Evolutionary conservation across 1,139 yeast species (phyloP).

Genomic region (Saccharomyces pastorianus): DNA sequence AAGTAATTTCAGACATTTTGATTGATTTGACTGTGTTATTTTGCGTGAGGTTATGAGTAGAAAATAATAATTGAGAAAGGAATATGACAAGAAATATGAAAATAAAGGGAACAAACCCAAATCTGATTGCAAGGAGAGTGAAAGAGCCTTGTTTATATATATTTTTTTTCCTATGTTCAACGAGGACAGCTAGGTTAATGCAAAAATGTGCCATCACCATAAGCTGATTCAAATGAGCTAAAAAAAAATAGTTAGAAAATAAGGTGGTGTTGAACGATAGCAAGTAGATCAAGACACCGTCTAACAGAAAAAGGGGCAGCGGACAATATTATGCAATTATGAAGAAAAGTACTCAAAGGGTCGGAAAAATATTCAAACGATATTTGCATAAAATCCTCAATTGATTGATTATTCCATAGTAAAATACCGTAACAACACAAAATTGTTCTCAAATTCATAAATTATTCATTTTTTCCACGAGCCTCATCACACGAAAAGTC

Average conservation of each 20-base stretch:
- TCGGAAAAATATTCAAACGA: background rate
- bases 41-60: slow-evolving; percentile 5
- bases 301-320: background rate
- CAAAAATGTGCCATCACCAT: background rate
- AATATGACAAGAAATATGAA: background rate
- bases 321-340: background rate
- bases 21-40: slow-evolving; percentile 6
- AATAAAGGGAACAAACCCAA: background rate
- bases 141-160: background rate
- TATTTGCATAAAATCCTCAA: background rate
- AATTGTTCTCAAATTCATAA: slow-evolving; percentile 4
- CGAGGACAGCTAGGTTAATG: background rate
- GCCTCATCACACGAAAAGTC: background rate
- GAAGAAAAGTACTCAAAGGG: slow-evolving; percentile 1
- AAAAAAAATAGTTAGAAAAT: background rate
- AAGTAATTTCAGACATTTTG: slow-evolving; percentile 36
- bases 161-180: background rate
- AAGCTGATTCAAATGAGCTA: background rate
- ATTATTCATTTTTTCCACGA: slow-evolving; percentile 1
- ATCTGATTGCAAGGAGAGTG: background rate
- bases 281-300: background rate
- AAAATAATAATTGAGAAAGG: slow-evolving; percentile 1
- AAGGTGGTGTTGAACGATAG: slow-evolving; percentile 1
- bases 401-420: background rate
- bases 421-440: background rate